Conservation (phyloP, 805 yeast species). For the Isabelozyma heimii region DNA sequence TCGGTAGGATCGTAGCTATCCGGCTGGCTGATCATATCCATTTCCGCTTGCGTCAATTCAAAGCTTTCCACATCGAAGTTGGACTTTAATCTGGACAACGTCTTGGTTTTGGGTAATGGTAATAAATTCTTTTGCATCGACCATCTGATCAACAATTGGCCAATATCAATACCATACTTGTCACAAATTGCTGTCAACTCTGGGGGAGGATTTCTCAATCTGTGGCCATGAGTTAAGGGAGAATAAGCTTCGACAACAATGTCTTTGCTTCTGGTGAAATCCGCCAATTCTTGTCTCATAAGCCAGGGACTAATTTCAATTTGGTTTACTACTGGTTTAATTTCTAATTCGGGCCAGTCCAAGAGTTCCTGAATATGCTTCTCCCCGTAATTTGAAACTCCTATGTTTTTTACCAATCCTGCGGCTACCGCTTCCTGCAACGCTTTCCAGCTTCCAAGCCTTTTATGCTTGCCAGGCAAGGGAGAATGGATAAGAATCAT, state of each 20-base stretch:
- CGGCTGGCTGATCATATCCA: constrained; percentile 24
- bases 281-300: constrained; percentile 36
- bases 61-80: constrained; percentile 24
- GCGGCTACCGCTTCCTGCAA: constrained; percentile 52
- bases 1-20: constrained; percentile 67
- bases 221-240: constrained; percentile 37
- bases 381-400: constrained; percentile 63
- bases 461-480: constrained; percentile 32
- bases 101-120: constrained; percentile 33
- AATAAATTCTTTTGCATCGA: constrained; percentile 45
- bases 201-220: constrained; percentile 19
- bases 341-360: constrained; percentile 41
- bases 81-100: constrained; percentile 16
- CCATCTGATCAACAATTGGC: constrained; percentile 50
- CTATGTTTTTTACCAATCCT: constrained; percentile 52
- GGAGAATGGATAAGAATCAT: constrained; percentile 66
- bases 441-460: constrained; percentile 54
- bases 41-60: constrained; percentile 23
- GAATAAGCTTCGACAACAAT: constrained; percentile 37
- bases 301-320: constrained; percentile 51
- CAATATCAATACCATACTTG: constrained; percentile 39
- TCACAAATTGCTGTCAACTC: constrained; percentile 17
- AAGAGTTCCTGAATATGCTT: constrained; percentile 55
- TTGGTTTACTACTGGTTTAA: constrained; percentile 48
- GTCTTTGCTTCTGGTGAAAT: constrained; percentile 22